These are phyloP conservation scores for Magnusiomyces paraingens DNA, from an alignment of 1,139 yeast species.

Conservation along the genomic window DNA sequence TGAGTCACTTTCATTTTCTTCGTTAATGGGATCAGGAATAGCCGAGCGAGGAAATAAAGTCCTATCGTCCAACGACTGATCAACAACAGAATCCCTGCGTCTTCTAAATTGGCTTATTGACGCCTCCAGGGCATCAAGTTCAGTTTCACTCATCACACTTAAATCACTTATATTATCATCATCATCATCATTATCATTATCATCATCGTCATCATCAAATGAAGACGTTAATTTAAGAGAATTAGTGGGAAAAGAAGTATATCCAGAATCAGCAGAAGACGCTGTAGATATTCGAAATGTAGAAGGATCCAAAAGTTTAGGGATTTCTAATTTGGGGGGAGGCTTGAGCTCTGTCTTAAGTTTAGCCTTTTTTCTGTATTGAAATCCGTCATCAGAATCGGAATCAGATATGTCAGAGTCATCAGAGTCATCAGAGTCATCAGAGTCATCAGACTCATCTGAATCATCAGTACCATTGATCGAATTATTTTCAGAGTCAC, in stretches of 20 bases:
- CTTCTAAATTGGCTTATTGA: slow-evolving; percentile 5
- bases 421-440: slow-evolving; percentile 11
- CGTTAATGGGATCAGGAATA: slow-evolving; percentile 5
- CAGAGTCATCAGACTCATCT: slow-evolving; percentile 11
- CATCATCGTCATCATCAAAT: neutral
- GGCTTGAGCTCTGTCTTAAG: slow-evolving; percentile 19
- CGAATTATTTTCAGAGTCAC: neutral
- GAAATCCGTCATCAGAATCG: neutral
- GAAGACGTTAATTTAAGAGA: neutral
- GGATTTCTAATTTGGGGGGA: slow-evolving; percentile 18
- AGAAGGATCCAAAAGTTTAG: slow-evolving; percentile 24
- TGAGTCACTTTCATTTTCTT: slow-evolving; percentile 6
- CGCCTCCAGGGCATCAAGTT: slow-evolving; percentile 12
- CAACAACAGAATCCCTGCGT: slow-evolving; percentile 21
- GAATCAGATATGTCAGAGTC: slow-evolving; percentile 4
- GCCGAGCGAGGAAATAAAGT: slow-evolving; percentile 18
- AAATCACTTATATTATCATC: slow-evolving; percentile 15
- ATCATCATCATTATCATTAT: slow-evolving; percentile 2
- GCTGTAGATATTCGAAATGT: slow-evolving; percentile 15
- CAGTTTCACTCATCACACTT: slow-evolving; percentile 13
- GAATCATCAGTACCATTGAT: neutral
- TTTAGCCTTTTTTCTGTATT: slow-evolving; percentile 15
- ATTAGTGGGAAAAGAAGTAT: neutral
- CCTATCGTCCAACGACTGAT: slow-evolving; percentile 19
- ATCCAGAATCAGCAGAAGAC: neutral